Conservation (phyloP, 345 rosid species). For the Linum usitatissimum region DNA sequence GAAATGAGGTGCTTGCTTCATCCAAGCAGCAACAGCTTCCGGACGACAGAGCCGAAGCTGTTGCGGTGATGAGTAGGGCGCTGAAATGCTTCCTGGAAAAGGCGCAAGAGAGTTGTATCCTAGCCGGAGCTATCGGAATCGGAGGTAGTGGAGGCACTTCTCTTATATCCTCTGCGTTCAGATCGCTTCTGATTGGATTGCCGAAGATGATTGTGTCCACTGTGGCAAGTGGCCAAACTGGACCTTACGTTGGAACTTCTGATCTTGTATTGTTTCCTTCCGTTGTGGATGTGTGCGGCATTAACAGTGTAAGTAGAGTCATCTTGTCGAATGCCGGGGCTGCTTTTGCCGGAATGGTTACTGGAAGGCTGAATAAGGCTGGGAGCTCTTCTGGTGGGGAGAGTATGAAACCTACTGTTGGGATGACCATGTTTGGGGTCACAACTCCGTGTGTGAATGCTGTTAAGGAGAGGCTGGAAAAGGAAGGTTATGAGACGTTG, state of each 20-base stretch:
- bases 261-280: slow-evolving; percentile 78
- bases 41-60: slow-evolving; percentile 63
- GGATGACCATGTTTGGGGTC: slow-evolving; percentile 91
- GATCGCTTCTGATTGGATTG: slow-evolving; percentile 57
- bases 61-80: slow-evolving; percentile 53
- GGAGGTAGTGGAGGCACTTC: slow-evolving; percentile 95
- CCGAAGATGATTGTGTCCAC: slow-evolving; percentile 85
- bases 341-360: slow-evolving; percentile 89
- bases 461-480: slow-evolving; percentile 49
- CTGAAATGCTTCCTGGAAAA: slow-evolving; percentile 44
- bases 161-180: slow-evolving; percentile 58
- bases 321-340: slow-evolving; percentile 79
- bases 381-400: slow-evolving; percentile 6
- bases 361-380: slow-evolving; percentile 33
- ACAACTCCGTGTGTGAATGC: slow-evolving; percentile 75
- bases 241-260: slow-evolving; percentile 69
- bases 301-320: slow-evolving; percentile 73
- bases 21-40: slow-evolving; percentile 30
- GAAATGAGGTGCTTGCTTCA: slow-evolving; percentile 46
- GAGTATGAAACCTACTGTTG: slow-evolving; percentile 41
- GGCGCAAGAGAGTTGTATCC: slow-evolving; percentile 24
- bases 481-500: slow-evolving; percentile 70
- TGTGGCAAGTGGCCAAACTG: slow-evolving; percentile 81
- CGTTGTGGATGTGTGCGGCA: slow-evolving; percentile 79
- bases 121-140: slow-evolving; percentile 65